Evolutionary conservation across 2,329 filamentous ascomycete species (phyloP), one percentile per base, ranked within the genome.

Genomic region (Emydomyces testavorans): DNA sequence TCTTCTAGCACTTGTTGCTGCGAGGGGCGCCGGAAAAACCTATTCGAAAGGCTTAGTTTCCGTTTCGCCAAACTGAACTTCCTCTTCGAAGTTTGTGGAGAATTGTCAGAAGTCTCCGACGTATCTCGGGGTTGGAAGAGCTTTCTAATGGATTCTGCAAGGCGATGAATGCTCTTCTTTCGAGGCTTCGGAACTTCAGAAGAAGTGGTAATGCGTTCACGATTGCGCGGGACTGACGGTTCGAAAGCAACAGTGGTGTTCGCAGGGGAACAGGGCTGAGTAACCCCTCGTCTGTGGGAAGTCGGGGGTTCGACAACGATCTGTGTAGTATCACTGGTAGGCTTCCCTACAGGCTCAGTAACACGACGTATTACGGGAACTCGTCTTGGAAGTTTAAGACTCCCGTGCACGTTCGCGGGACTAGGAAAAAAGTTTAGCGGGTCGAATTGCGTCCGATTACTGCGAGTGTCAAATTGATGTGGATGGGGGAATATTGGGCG

Each of bases 371-470:
- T 5, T n/a, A 29, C 32, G 7, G 50, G 46, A 36, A 29, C 18
- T 39, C 45, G 36, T 18, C 16, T n/a, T 16, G 50, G 50, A 24
- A 50, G 35, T 37, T 50, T 29, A 24, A 52, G 38, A 23, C 31
- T 36, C 7, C 50, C 39, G 3, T 28, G 45, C 6, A 47, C 37
- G 24, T 50, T 31, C 31, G 47, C 18, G n/a, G 20, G 43, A 39
- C 50, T 44, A 2, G 53, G 54, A 23, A 52, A 37, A 29, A 52
- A 56, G 31, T 53, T 52, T 15, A 56, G 46, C n/a, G 54, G 53
- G 20, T 56, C 46, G 26, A 48, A 54, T 24, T 28, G 38, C 16
- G 35, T 31, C 31, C 38, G 47, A 26, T 32, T 47, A 23, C 43
- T 51, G 23, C 48, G 20, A 21, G 54, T 56, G 36, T 52, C 38